Evolutionary conservation across 257 asterid species (phyloP).

Genomic region (Euphrasia confusa): DNA sequence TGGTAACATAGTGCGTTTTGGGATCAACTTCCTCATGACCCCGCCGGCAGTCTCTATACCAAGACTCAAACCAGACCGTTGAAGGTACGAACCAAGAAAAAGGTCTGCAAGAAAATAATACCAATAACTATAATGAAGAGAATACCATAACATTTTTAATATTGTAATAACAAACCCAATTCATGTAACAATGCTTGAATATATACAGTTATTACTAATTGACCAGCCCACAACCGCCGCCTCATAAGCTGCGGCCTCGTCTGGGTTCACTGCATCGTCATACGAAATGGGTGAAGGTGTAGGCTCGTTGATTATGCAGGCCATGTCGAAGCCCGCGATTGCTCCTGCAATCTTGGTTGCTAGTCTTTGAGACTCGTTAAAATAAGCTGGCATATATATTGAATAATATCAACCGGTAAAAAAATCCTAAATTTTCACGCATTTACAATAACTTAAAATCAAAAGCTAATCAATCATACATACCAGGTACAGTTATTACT

Average conservation of each 20-base stretch:
- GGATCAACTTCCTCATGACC: no score
- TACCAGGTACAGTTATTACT: slow-evolving; percentile 52
- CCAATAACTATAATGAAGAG: neutral
- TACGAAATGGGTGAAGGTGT: slow-evolving; percentile 58
- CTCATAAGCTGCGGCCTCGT: slow-evolving; percentile 55
- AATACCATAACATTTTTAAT: no score
- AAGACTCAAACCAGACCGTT: slow-evolving; percentile 3
- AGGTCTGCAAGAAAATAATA: slow-evolving; percentile 21
- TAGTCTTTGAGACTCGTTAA: slow-evolving; percentile 44
- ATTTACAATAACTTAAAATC: no score
- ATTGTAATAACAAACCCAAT: no score
- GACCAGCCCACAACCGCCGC: slow-evolving; percentile 57
- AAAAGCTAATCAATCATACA: no score
- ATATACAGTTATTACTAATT: slow-evolving; percentile 29
- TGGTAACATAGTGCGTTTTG: no score
- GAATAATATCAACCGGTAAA: no score
- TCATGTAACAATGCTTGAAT: neutral
- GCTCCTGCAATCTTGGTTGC: slow-evolving; percentile 44
- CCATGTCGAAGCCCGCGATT: slow-evolving; percentile 41
- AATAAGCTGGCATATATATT: slow-evolving; percentile 40
- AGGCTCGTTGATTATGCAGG: slow-evolving; percentile 49
- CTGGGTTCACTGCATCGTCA: slow-evolving; percentile 42
- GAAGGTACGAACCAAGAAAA: no score
- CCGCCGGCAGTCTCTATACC: no score
- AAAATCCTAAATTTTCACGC: no score